These are phyloP conservation scores for Cicer cuneatum DNA, from an alignment of 306 rosid species.

Conservation along the genomic window DNA sequence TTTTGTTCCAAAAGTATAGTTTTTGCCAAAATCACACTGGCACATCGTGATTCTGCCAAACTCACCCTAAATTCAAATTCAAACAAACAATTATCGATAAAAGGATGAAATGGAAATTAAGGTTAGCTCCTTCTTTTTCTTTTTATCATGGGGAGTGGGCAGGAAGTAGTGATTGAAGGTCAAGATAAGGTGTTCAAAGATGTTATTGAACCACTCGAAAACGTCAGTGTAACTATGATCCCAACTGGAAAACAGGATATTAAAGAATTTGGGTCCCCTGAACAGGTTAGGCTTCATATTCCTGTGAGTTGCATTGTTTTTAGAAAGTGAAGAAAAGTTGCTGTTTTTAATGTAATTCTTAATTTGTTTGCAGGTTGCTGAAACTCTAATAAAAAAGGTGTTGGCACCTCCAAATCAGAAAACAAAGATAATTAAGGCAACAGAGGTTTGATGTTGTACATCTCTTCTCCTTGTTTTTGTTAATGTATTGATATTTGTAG, in stretches of 20 bases:
- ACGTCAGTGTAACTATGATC: conserved; percentile 72
- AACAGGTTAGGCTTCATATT: conserved; percentile 58
- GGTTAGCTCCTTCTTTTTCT: conserved; percentile 39
- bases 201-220: conserved; percentile 92
- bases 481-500: conserved; percentile 6
- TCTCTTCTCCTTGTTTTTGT: conserved; percentile 11
- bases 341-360: conserved; percentile 18
- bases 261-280: conserved; percentile 84
- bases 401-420: conserved; percentile 88
- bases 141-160: conserved; percentile 52
- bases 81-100: neutral
- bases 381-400: conserved; percentile 79
- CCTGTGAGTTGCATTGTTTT: conserved; percentile 2
- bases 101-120: conserved; percentile 37
- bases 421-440: conserved; percentile 83
- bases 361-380: conserved; percentile 68
- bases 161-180: conserved; percentile 88
- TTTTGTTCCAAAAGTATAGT: too few relatives aligned
- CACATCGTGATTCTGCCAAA: too few relatives aligned
- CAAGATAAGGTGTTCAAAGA: conserved; percentile 99
- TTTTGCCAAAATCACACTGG: too few relatives aligned
- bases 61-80: too few relatives aligned
- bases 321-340: neutral
- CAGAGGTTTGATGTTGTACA: conserved; percentile 64
- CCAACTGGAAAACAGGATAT: conserved; percentile 80